Conservation (phyloP, 164 flowering plant genomes). For the Umbellularia californica region DNA sequence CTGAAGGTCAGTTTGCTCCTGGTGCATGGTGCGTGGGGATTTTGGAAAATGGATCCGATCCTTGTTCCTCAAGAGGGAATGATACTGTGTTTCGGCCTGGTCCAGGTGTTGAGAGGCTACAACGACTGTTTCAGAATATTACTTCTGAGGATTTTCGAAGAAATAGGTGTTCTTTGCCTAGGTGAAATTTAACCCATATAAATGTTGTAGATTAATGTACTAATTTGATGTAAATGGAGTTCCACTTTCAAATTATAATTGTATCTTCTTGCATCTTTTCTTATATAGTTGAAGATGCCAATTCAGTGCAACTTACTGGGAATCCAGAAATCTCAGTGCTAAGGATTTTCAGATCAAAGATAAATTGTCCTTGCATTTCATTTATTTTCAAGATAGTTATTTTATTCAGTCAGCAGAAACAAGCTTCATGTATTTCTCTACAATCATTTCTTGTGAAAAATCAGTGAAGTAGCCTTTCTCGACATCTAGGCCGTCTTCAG, state of each 20-base stretch:
- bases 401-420: background rate
- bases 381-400: background rate
- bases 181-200: slow-evolving; percentile 7
- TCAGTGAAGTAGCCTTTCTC: slow-evolving; percentile 79
- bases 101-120: slow-evolving; percentile 65
- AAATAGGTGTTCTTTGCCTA: slow-evolving; percentile 42
- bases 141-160: slow-evolving; percentile 45
- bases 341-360: background rate
- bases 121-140: slow-evolving; percentile 39
- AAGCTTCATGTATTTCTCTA: slow-evolving; percentile 14
- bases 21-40: slow-evolving; percentile 90
- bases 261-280: background rate
- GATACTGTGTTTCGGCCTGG: slow-evolving; percentile 74
- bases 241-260: background rate
- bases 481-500: slow-evolving; percentile 54
- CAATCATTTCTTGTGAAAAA: slow-evolving; percentile 38
- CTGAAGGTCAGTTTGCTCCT: slow-evolving; percentile 50
- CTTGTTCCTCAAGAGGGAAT: slow-evolving; percentile 63
- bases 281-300: background rate
- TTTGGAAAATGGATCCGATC: slow-evolving; percentile 54
- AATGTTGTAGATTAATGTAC: slow-evolving; percentile 3
- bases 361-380: background rate
- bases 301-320: background rate
- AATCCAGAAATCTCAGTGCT: background rate
- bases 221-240: slow-evolving; percentile 4